phyloP scores from a whole-genome alignment of 2,329 filamentous ascomycete species.

The Pseudofabraea citricarpa region DNA sequence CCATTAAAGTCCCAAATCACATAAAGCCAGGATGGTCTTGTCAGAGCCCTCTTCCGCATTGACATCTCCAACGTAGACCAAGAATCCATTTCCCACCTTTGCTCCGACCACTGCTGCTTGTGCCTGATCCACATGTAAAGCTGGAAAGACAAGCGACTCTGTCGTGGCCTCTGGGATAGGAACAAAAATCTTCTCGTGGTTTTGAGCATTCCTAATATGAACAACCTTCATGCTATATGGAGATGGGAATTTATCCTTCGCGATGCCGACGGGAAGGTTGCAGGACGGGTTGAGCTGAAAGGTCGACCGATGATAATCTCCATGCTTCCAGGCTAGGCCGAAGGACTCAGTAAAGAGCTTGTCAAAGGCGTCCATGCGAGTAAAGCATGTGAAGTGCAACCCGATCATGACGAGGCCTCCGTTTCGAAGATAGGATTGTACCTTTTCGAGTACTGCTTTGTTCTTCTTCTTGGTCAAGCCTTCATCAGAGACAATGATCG shows the following conservation, averaged over 20 bases:
- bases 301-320: constrained; percentile 17
- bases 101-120: constrained; percentile 22
- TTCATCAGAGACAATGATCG: constrained; percentile 23
- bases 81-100: constrained; percentile 19
- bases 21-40: constrained; percentile 20
- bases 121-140: constrained; percentile 8
- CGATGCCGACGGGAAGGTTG: constrained; percentile 6
- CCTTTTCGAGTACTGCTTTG: constrained; percentile 14
- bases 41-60: constrained; percentile 19
- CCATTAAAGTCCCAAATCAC: too few relatives aligned
- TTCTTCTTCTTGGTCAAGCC: constrained; percentile 16
- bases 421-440: constrained; percentile 17
- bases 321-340: constrained; percentile 18
- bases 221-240: constrained; percentile 26
- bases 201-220: constrained; percentile 20
- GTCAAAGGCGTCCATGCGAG: constrained; percentile 15
- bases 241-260: constrained; percentile 11
- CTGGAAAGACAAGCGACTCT: constrained; percentile 14
- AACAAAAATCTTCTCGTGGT: constrained; percentile 23
- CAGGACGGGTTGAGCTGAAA: constrained; percentile 16
- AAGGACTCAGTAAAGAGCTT: constrained; percentile 17
- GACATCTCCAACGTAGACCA: constrained; percentile 27
- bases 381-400: constrained; percentile 20
- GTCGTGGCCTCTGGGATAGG: constrained; percentile 10
- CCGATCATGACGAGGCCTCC: constrained; percentile 24